Evolutionary conservation across 106 monocot genomes (phyloP).

Genomic region (Acorus calamus): DNA sequence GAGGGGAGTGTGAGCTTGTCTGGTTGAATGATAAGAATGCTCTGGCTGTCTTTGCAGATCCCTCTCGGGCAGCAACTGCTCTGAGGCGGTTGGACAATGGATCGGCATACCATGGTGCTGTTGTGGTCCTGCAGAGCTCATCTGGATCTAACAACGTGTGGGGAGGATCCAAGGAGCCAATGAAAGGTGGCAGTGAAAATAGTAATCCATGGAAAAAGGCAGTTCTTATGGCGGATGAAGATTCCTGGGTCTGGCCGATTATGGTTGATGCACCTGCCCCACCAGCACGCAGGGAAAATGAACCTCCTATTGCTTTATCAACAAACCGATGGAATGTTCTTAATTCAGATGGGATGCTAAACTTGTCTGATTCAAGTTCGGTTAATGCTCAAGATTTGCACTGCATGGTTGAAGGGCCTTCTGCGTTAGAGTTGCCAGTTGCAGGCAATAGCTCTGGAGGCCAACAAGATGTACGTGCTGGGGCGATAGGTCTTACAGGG

Average conservation of each 20-base stretch:
- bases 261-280: constrained; percentile 11
- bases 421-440: not conserved
- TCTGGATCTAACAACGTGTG: constrained; percentile 33
- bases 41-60: constrained; percentile 78
- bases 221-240: constrained; percentile 17
- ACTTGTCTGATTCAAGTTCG: constrained; percentile 3
- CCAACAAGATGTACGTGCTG: constrained; percentile 1
- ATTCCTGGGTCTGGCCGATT: constrained; percentile 36
- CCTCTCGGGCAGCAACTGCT: constrained; percentile 85
- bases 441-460: not conserved
- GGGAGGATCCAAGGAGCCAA: constrained; percentile 19
- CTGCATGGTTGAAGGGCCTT: constrained; percentile 3
- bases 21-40: constrained; percentile 99
- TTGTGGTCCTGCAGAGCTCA: constrained; percentile 17
- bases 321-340: constrained; percentile 70
- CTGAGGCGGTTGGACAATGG: constrained; percentile 73
- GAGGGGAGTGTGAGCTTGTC: constrained; percentile 85
- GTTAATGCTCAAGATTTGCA: not conserved
- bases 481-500: not conserved
- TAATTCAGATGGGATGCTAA: constrained; percentile 17
- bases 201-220: constrained; percentile 68
- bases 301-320: constrained; percentile 26
- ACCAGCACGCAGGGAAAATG: constrained; percentile 34
- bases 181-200: constrained; percentile 8
- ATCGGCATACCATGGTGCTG: constrained; percentile 75